Evolutionary conservation across 495 filamentous ascomycete species (phyloP).

Genomic region (Cenococcum geophilum): DNA sequence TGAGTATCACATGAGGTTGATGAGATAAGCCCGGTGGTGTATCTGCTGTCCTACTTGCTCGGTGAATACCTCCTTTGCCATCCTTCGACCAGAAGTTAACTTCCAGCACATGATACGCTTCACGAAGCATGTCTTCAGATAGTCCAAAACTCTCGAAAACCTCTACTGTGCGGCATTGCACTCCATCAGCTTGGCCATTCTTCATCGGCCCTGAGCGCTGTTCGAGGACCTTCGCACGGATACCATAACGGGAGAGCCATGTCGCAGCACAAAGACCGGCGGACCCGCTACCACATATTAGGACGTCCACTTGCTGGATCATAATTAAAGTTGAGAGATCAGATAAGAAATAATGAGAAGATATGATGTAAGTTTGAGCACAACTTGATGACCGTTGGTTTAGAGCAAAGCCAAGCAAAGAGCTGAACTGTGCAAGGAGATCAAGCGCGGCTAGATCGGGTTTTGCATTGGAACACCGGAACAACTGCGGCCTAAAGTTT

Average conservation of each 20-base stretch:
- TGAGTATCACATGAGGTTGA: constrained; percentile 68
- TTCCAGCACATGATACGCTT: constrained; percentile 66
- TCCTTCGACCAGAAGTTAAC: constrained; percentile 39
- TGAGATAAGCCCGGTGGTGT: constrained; percentile 60
- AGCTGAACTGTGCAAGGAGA: too few species aligned
- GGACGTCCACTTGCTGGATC: constrained; percentile 41
- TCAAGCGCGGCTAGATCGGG: too few species aligned
- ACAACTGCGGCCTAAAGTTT: too few species aligned
- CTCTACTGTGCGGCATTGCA: constrained; percentile 75
- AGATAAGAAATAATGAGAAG: too few species aligned
- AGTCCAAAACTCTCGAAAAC: constrained; percentile 75
- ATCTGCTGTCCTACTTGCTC: constrained; percentile 53
- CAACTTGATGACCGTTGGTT: too few species aligned
- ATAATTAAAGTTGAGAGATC: background rate
- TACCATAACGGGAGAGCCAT: constrained; percentile 57
- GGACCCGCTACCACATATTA: constrained; percentile 63
- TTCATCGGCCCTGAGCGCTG: constrained; percentile 53
- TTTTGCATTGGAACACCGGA: too few species aligned
- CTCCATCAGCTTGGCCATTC: constrained; percentile 73
- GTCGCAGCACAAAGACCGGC: constrained; percentile 63
- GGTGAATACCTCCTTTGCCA: constrained; percentile 43
- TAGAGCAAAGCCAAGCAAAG: too few species aligned
- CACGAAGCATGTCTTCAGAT: constrained; percentile 61
- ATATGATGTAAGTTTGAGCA: too few species aligned
- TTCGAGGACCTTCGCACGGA: constrained; percentile 60